Evolutionary conservation across 2,329 filamentous ascomycete species (phyloP).

Genomic region (Berkeleyomyces basicola): DNA sequence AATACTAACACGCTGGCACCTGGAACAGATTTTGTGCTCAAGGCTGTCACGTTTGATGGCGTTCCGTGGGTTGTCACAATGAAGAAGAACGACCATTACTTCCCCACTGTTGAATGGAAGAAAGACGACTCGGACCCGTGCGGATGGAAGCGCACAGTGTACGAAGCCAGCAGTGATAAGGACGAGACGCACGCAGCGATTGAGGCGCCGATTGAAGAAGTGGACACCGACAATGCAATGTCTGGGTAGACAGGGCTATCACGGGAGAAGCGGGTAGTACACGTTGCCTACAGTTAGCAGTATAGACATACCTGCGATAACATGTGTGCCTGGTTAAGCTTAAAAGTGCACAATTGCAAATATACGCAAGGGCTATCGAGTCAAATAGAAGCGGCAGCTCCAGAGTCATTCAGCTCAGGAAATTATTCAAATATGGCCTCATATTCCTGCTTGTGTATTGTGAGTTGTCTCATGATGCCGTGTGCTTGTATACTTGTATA

Average conservation of each 20-base stretch:
- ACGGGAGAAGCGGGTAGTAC: neutral
- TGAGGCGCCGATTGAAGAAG: neutral
- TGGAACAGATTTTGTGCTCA: conserved; percentile 65
- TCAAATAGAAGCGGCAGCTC: neutral
- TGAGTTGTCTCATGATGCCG: neutral
- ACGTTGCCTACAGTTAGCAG: neutral
- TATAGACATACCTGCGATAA: neutral
- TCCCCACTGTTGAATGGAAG: conserved; percentile 54
- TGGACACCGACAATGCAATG: conserved; percentile 4
- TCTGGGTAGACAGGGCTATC: neutral
- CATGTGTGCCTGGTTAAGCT: no score
- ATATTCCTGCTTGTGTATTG: neutral
- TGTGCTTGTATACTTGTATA: neutral
- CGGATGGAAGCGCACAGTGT: conserved; percentile 44
- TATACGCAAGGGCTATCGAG: no score
- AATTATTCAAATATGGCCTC: neutral
- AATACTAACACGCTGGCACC: conserved; percentile 14
- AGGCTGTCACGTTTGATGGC: conserved; percentile 96
- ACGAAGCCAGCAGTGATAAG: conserved; percentile 5
- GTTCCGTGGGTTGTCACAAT: conserved; percentile 99
- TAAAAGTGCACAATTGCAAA: no score
- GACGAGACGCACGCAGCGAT: neutral
- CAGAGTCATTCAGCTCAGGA: neutral
- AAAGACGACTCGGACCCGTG: conserved; percentile 42
- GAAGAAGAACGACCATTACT: conserved; percentile 99